Percentiles rank a stretch among this genome's conserved stretches.
Evolutionary conservation across 208 protist genomes (phyloP).

Genomic region (Trypanosoma scelopori): DNA sequence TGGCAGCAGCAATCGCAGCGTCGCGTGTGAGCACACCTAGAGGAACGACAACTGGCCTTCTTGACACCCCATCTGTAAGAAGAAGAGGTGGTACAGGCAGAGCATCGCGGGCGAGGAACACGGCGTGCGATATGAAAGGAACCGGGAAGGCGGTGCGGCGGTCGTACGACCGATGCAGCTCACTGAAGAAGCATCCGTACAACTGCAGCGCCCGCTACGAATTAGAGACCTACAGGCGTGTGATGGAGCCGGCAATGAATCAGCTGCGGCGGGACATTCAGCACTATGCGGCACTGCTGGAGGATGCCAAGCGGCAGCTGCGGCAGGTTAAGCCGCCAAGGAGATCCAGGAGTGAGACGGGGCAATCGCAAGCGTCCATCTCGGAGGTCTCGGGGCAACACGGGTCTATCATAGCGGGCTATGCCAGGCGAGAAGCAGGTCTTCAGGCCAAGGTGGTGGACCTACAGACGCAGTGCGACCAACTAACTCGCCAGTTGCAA

Average conservation of each 20-base stretch:
- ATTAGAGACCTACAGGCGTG: constrained; percentile 49
- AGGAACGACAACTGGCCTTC: constrained; percentile 4
- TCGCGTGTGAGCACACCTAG: neutral
- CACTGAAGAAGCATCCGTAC: constrained; percentile 25
- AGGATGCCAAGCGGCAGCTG: constrained; percentile 26
- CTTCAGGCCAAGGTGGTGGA: constrained; percentile 4
- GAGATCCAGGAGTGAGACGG: constrained; percentile 8
- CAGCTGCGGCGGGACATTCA: constrained; percentile 46
- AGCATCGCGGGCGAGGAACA: neutral
- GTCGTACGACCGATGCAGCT: constrained; percentile 13
- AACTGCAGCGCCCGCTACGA: constrained; percentile 39
- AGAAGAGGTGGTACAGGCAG: neutral
- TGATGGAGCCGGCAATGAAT: constrained; percentile 58
- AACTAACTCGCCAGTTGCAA: constrained; percentile 1
- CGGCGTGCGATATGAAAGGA: too few relatives aligned
- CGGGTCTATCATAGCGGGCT: neutral
- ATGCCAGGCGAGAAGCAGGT: constrained; percentile 8
- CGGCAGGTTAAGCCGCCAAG: constrained; percentile 26
- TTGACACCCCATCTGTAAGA: constrained; percentile 11
- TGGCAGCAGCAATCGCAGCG: neutral
- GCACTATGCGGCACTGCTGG: constrained; percentile 28
- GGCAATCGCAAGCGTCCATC: constrained; percentile 3
- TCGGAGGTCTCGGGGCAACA: neutral
- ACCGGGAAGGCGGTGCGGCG: neutral
- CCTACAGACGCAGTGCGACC: constrained; percentile 6